A percentile compares a stretch with the other conserved stretches of the same genome.
phyloP scores from a whole-genome alignment of 129 eudicot genomes.

The Escallonia herrerae region DNA sequence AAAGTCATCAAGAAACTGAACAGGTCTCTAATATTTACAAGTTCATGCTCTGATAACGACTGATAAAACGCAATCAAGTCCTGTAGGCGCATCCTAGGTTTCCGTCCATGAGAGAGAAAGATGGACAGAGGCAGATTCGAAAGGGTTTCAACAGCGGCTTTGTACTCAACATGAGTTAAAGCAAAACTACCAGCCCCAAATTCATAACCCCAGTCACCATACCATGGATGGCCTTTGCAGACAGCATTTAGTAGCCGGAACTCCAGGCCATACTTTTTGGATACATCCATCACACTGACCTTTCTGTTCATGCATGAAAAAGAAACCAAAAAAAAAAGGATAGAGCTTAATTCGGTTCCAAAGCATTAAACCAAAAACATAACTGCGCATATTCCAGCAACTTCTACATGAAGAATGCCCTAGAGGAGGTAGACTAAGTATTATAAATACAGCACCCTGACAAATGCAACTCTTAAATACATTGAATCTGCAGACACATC shows the following conservation, averaged over 20 bases:
- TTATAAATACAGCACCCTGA: too few relatives aligned
- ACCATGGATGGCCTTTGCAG: slow-evolving; percentile 77
- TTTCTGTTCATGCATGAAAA: slow-evolving; percentile 33
- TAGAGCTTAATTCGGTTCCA: neutral
- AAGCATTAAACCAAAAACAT: too few relatives aligned
- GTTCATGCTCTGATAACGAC: slow-evolving; percentile 59
- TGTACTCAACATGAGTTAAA: slow-evolving; percentile 59
- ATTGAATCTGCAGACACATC: too few relatives aligned
- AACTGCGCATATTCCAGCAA: too few relatives aligned
- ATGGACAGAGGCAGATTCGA: slow-evolving; percentile 52
- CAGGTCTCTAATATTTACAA: slow-evolving; percentile 58
- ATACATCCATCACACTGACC: slow-evolving; percentile 93
- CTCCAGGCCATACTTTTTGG: slow-evolving; percentile 79
- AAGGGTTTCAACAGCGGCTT: slow-evolving; percentile 49
- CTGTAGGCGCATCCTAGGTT: slow-evolving; percentile 65
- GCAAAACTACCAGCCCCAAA: slow-evolving; percentile 88
- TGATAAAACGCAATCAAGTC: slow-evolving; percentile 67
- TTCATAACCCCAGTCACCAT: slow-evolving; percentile 92
- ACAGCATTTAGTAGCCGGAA: slow-evolving; percentile 78
- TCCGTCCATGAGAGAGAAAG: slow-evolving; percentile 56
- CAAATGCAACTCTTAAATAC: too few relatives aligned
- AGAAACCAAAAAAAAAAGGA: neutral
- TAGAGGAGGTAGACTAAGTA: too few relatives aligned
- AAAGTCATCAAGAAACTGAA: slow-evolving; percentile 47
- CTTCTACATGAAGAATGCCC: too few relatives aligned